Evolutionary conservation across 768 basidiomycete genomes (phyloP).

Genomic region (Leccinum boreale): DNA sequence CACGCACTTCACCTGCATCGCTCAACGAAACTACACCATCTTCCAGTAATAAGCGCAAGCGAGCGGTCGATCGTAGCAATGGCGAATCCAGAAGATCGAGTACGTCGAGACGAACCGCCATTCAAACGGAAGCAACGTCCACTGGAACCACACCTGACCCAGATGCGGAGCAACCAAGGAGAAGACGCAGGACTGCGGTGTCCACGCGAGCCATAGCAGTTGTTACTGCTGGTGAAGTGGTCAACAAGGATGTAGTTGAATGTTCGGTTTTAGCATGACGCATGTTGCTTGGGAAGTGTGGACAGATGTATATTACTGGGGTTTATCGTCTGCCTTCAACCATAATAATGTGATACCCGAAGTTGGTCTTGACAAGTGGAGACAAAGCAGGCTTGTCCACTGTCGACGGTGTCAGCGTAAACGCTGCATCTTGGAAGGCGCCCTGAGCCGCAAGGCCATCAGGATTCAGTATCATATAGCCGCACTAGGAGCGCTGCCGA

Average conservation of each 20-base stretch:
- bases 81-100: constrained; percentile 35
- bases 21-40: constrained; percentile 26
- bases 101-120: constrained; percentile 36
- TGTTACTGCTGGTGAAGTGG: constrained; percentile 31
- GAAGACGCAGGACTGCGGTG: constrained; percentile 37
- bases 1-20: constrained; percentile 22
- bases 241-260: constrained; percentile 32
- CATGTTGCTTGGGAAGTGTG: constrained; percentile 3
- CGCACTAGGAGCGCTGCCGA: constrained; percentile 1
- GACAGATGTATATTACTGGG: constrained; percentile 20
- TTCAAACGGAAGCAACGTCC: constrained; percentile 49
- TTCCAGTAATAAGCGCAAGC: constrained; percentile 39
- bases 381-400: constrained; percentile 75
- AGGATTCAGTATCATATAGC: constrained; percentile 3
- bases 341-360: constrained; percentile 91
- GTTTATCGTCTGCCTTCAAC: constrained; percentile 72
- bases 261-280: constrained; percentile 20
- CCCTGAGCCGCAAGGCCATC: constrained; percentile 36
- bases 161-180: constrained; percentile 55
- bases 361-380: constrained; percentile 74
- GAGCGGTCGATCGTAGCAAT: constrained; percentile 29
- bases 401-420: constrained; percentile 73
- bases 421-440: constrained; percentile 86
- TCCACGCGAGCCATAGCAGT: constrained; percentile 27
- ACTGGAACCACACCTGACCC: constrained; percentile 57